phyloP scores from a whole-genome alignment of 2,329 filamentous ascomycete genomes.

The Orbilia oligospora region DNA sequence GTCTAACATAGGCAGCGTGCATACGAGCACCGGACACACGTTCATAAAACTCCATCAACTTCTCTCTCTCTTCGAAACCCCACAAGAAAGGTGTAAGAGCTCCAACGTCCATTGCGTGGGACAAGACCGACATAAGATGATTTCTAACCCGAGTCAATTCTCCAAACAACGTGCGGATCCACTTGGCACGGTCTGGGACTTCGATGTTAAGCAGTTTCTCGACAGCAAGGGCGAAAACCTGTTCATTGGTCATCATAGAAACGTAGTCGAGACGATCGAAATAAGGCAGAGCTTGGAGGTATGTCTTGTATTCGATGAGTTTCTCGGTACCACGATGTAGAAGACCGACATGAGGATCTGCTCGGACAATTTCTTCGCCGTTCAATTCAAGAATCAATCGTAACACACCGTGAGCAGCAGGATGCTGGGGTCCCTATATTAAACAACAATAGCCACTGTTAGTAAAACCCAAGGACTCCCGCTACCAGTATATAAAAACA shows the following conservation, averaged over 20 bases:
- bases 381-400: constrained; percentile 97
- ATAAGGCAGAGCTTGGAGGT: constrained; percentile 96
- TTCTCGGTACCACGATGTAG: constrained; percentile 98
- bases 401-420: constrained; percentile 96
- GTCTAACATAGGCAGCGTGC: constrained; percentile 95
- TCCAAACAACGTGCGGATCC: constrained; percentile 93
- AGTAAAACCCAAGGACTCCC: not conserved
- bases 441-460: constrained; percentile 5
- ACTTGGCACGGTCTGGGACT: constrained; percentile 95
- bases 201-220: constrained; percentile 99
- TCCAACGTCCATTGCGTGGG: constrained; percentile 79
- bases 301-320: constrained; percentile 99
- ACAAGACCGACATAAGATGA: constrained; percentile 97
- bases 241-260: constrained; percentile 99
- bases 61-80: constrained; percentile 99
- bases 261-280: constrained; percentile 99
- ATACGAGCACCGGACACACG: constrained; percentile 98
- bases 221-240: constrained; percentile 93
- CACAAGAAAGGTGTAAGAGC: constrained; percentile 98
- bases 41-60: constrained; percentile 99
- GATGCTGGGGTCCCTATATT: constrained; percentile 86
- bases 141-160: constrained; percentile 95
- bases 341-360: constrained; percentile 95
- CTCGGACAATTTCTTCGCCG: constrained; percentile 96
- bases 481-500: not conserved